Percentiles rank a stretch among this genome's conserved stretches.
Evolutionary conservation across 2,329 filamentous ascomycete species (phyloP).

Genomic region (Sclerotiophoma versabilis): DNA sequence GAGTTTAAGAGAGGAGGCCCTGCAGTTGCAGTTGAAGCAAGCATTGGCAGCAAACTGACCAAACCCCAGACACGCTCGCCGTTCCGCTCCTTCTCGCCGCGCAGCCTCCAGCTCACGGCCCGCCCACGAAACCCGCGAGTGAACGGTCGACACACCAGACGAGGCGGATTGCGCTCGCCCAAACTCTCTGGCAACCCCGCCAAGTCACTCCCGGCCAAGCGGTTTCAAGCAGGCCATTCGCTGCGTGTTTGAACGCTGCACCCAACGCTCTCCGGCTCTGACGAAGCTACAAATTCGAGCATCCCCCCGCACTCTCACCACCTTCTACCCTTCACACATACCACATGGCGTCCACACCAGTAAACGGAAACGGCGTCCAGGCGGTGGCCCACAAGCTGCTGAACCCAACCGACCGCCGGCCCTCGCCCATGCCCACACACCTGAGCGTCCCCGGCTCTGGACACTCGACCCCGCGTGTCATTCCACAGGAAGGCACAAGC

Average conservation of each 20-base stretch:
- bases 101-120: conserved; percentile 12
- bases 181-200: conserved; percentile 15
- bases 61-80: conserved; percentile 9
- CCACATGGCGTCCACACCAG: conserved; percentile 44
- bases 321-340: conserved; percentile 10
- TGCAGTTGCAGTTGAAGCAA: conserved; percentile 5
- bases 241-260: conserved; percentile 4
- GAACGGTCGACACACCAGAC: conserved; percentile 15
- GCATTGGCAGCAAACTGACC: conserved; percentile 14
- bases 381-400: conserved; percentile 60
- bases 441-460: conserved; percentile 71
- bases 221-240: conserved; percentile 16
- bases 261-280: not conserved
- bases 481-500: conserved; percentile 83
- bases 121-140: conserved; percentile 14
- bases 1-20: conserved; percentile 6
- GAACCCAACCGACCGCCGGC: conserved; percentile 66
- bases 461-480: conserved; percentile 67
- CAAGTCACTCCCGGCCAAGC: conserved; percentile 22
- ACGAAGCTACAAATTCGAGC: conserved; percentile 11
- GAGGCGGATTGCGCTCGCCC: conserved; percentile 13
- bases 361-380: conserved; percentile 39
- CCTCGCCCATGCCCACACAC: conserved; percentile 89
- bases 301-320: not conserved
- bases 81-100: conserved; percentile 10